Conservation (phyloP, 129 eudicot species). For the Saussurea involucrata region DNA sequence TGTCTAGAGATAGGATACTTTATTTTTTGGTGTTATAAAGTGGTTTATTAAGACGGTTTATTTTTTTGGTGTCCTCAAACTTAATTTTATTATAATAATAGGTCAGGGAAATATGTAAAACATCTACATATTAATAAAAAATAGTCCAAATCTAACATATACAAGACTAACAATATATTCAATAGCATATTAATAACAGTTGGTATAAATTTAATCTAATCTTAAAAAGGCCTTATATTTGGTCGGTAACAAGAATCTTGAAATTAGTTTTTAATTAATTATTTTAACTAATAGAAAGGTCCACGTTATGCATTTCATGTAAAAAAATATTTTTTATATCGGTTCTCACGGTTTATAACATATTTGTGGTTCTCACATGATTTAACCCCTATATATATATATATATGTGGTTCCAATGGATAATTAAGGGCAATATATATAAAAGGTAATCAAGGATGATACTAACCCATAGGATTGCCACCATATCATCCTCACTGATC, state of each 20-base stretch:
- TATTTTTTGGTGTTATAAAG: no score
- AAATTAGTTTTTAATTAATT: not conserved
- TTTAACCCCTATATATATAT: not conserved
- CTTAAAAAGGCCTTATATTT: slow-evolving; percentile 5
- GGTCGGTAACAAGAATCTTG: slow-evolving; percentile 29
- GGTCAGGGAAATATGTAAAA: not conserved
- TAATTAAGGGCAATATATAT: not conserved
- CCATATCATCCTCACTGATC: no score
- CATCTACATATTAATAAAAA: not conserved
- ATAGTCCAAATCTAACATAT: no score
- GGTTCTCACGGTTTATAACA: not conserved
- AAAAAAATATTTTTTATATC: not conserved
- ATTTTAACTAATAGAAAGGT: not conserved
- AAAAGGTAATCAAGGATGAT: not conserved
- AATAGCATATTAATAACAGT: not conserved
- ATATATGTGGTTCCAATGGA: not conserved
- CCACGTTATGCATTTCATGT: not conserved
- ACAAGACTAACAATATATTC: no score
- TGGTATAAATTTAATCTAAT: not conserved
- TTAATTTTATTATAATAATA: no score
- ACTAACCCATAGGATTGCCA: slow-evolving; percentile 75
- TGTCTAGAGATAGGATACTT: no score
- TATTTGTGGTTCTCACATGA: not conserved
- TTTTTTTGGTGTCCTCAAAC: no score
- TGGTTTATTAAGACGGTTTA: no score